phyloP scores from a whole-genome alignment of 2,329 filamentous ascomycete species.

The Pezicula carpinea region DNA sequence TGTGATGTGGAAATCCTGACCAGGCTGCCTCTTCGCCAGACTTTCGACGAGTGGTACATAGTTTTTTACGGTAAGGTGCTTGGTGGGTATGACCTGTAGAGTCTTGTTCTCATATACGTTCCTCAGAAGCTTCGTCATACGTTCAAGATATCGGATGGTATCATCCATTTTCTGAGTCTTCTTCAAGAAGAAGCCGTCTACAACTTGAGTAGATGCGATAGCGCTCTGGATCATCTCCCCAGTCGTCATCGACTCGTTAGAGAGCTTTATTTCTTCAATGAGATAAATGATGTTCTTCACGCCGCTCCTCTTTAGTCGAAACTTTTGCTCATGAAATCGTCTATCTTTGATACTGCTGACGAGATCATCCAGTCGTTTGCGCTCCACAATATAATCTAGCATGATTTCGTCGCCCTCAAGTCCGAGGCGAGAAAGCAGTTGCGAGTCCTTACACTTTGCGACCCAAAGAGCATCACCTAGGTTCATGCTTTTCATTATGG shows the following conservation, averaged over 20 bases:
- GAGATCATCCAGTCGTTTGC: slow-evolving; percentile 76
- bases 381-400: slow-evolving; percentile 75
- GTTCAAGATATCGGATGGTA: slow-evolving; percentile 68
- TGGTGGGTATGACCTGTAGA: slow-evolving; percentile 62
- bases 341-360: slow-evolving; percentile 79
- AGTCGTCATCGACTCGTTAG: slow-evolving; percentile 49
- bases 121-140: slow-evolving; percentile 66
- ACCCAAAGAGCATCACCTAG: slow-evolving; percentile 78
- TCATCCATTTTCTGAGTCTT: slow-evolving; percentile 72
- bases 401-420: slow-evolving; percentile 65
- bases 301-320: slow-evolving; percentile 67
- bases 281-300: slow-evolving; percentile 76
- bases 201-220: slow-evolving; percentile 72
- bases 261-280: slow-evolving; percentile 67
- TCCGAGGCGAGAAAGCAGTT: slow-evolving; percentile 50
- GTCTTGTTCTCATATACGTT: slow-evolving; percentile 55
- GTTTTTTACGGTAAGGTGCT: slow-evolving; percentile 56
- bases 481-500: slow-evolving; percentile 64
- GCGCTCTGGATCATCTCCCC: slow-evolving; percentile 67
- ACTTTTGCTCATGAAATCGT: slow-evolving; percentile 81
- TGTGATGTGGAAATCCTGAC: slow-evolving; percentile 54
- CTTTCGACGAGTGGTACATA: slow-evolving; percentile 61
- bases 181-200: slow-evolving; percentile 76
- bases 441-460: slow-evolving; percentile 62
- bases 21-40: slow-evolving; percentile 47